These are phyloP conservation scores for Podaxis pistillaris DNA, from an alignment of 768 basidiomycete species.

Conservation along the genomic window DNA sequence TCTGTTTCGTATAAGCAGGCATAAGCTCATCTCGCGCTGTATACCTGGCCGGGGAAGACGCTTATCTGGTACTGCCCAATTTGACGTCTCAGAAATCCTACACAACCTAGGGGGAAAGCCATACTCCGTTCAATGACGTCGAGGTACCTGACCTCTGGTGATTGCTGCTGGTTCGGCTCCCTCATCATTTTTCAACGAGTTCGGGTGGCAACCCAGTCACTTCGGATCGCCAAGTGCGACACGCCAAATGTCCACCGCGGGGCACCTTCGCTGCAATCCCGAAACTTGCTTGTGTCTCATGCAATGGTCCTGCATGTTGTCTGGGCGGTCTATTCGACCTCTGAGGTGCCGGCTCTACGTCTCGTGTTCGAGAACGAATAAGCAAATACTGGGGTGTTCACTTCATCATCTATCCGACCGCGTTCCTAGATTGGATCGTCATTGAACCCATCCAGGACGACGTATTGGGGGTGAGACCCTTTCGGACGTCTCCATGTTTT, in stretches of 20 bases:
- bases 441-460: not conserved
- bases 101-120: not conserved
- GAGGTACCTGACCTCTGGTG: not conserved
- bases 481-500: not conserved
- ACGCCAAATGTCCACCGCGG: not conserved
- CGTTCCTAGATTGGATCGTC: constrained; percentile 14
- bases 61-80: too few relatives aligned
- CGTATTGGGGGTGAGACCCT: not conserved
- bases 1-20: too few relatives aligned
- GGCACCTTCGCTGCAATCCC: too few relatives aligned
- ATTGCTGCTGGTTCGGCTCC: not conserved
- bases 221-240: not conserved
- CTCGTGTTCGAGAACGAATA: not conserved
- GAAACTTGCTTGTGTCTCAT: not conserved
- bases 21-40: too few relatives aligned
- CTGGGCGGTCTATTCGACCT: not conserved
- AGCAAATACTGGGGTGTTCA: not conserved
- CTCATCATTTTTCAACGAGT: not conserved
- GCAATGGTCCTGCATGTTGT: not conserved
- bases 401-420: not conserved
- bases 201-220: not conserved
- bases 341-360: too few relatives aligned
- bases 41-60: too few relatives aligned
- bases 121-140: not conserved
- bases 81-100: not conserved